A percentile compares a stretch with the other conserved stretches of the same genome.
phyloP scores from a whole-genome alignment of 1,284 basidiomycete species.

The Thecaphora thlaspeos region DNA sequence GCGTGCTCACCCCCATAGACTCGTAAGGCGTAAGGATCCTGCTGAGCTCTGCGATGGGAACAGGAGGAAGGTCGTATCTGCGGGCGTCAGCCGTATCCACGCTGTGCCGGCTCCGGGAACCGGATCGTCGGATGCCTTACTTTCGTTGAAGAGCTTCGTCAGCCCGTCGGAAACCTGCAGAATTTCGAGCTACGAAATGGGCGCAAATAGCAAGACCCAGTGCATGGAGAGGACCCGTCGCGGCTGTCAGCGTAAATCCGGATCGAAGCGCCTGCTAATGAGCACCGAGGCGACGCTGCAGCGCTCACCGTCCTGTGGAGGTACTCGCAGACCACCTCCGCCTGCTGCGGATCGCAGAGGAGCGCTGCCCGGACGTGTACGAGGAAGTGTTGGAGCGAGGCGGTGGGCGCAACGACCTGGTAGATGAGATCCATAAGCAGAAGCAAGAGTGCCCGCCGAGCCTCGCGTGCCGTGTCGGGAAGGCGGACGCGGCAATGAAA shows the following conservation, averaged over 20 bases:
- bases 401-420: background rate
- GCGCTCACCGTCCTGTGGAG: constrained; percentile 17
- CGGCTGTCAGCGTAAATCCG: too few relatives aligned
- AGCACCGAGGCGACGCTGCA: too few relatives aligned
- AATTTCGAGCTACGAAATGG: constrained; percentile 6
- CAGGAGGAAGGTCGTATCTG: too few relatives aligned
- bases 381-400: constrained; percentile 11
- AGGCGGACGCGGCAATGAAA: constrained; percentile 32
- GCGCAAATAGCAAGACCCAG: too few relatives aligned
- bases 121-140: background rate
- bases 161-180: constrained; percentile 29
- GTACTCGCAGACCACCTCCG: constrained; percentile 23
- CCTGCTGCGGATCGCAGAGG: constrained; percentile 10
- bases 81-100: too few relatives aligned
- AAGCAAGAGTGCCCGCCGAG: constrained; percentile 20
- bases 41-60: constrained; percentile 10
- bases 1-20: constrained; percentile 8
- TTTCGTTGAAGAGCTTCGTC: constrained; percentile 32
- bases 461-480: constrained; percentile 17
- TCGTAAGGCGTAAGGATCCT: constrained; percentile 30
- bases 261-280: too few relatives aligned
- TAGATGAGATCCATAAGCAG: constrained; percentile 37
- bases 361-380: constrained; percentile 14
- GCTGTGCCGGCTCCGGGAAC: too few relatives aligned
- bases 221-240: too few relatives aligned